Conservation (phyloP, 2,329 filamentous ascomycete genomes). For the Ciborinia camelliae region DNA sequence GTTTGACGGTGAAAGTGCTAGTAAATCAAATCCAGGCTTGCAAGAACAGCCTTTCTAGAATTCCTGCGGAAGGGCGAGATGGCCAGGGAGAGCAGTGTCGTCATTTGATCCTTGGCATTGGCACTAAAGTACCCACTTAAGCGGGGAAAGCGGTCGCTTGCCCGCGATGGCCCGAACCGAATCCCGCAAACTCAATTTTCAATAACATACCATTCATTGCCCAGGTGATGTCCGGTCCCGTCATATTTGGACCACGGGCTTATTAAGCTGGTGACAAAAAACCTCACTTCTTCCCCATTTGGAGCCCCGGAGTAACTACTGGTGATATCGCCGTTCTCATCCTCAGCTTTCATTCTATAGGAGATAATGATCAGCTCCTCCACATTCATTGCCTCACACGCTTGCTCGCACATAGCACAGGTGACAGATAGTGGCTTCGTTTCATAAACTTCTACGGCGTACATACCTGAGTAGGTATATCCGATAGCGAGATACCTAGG, state of each 20-base stretch:
- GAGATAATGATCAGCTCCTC: background rate
- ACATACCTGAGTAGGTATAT: too few relatives aligned
- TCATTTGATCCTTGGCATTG: background rate
- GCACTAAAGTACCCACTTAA: too few relatives aligned
- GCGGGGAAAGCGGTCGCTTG: conserved; percentile 2
- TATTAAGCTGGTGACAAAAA: background rate
- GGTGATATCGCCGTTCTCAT: background rate
- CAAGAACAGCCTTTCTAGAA: too few relatives aligned
- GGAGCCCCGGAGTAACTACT: background rate
- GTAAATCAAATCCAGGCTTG: background rate
- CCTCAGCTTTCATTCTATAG: background rate
- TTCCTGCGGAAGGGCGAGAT: background rate
- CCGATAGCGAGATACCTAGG: too few relatives aligned
- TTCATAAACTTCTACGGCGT: background rate
- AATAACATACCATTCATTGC: background rate
- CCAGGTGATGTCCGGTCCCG: too few relatives aligned
- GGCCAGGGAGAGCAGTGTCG: background rate
- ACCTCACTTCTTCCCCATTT: background rate
- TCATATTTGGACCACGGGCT: too few relatives aligned
- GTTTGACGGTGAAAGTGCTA: background rate
- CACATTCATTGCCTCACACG: background rate
- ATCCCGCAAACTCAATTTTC: conserved; percentile 9
- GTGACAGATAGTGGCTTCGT: background rate
- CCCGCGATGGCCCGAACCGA: background rate
- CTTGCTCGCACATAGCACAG: background rate